phyloP scores from a whole-genome alignment of 2,329 filamentous ascomycete species.

The Aspergillus sp. region DNA sequence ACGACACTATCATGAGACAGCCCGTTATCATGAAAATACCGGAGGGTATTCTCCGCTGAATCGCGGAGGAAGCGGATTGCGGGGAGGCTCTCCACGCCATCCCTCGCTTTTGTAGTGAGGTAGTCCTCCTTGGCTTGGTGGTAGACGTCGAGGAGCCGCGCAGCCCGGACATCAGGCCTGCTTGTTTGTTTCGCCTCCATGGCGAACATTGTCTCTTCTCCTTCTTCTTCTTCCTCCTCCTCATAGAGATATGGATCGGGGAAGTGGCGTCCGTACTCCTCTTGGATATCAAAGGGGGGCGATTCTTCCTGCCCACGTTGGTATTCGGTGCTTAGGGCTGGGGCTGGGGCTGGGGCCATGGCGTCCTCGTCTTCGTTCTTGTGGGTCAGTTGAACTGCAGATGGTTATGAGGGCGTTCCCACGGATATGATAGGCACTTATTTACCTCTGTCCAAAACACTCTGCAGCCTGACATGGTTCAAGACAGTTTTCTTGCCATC shows the following conservation, averaged over 20 bases:
- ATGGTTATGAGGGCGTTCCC: neutral
- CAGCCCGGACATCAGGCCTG: constrained; percentile 4
- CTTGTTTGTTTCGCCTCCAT: neutral
- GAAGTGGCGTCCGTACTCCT: constrained; percentile 1
- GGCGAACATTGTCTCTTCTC: neutral
- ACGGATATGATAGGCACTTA: neutral
- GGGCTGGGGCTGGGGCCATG: neutral
- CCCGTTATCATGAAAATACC: constrained; percentile 30
- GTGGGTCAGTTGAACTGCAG: neutral
- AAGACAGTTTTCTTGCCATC: constrained; percentile 26
- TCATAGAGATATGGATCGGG: neutral
- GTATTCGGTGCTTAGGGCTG: neutral
- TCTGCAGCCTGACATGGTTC: constrained; percentile 28
- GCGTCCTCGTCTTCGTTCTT: neutral
- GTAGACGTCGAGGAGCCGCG: constrained; percentile 32
- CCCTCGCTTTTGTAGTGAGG: constrained; percentile 24
- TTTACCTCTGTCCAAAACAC: constrained; percentile 25
- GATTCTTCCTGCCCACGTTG: neutral
- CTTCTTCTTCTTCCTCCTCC: neutral
- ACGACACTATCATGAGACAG: constrained; percentile 27
- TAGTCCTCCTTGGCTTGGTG: constrained; percentile 39
- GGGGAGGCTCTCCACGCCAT: constrained; percentile 23
- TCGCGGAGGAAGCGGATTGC: constrained; percentile 44
- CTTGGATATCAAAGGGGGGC: neutral
- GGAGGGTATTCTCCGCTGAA: constrained; percentile 43